Evolutionary conservation across 768 basidiomycete species (phyloP).

Genomic region (Suillus plorans): DNA sequence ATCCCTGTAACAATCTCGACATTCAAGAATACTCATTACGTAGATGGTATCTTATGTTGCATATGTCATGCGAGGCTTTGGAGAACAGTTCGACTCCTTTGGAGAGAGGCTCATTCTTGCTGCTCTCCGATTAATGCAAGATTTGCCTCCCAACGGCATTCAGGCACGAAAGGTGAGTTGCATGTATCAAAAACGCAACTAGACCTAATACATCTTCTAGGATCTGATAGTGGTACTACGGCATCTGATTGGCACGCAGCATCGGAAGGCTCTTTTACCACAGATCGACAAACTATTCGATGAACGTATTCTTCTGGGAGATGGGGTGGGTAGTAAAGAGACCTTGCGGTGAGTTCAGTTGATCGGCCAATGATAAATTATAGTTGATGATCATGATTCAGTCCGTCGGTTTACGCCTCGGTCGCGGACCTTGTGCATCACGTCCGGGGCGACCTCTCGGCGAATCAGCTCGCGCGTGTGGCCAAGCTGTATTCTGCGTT

Average conservation of each 20-base stretch:
- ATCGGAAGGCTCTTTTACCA: constrained; percentile 74
- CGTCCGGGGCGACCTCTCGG: constrained; percentile 76
- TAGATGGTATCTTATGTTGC: constrained; percentile 92
- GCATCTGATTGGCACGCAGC: constrained; percentile 79
- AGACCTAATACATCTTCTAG: constrained; percentile 36
- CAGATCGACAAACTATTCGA: constrained; percentile 90
- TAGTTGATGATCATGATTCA: constrained; percentile 28
- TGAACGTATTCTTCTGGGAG: constrained; percentile 86
- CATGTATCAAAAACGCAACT: background rate
- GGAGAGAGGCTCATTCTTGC: constrained; percentile 79
- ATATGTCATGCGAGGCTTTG: constrained; percentile 75
- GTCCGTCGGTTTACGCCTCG: constrained; percentile 80
- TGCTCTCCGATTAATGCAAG: constrained; percentile 85
- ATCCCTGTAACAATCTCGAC: background rate
- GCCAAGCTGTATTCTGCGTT: constrained; percentile 84
- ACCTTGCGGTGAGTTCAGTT: constrained; percentile 60
- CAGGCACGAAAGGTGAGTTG: constrained; percentile 70
- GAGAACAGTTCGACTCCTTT: constrained; percentile 67
- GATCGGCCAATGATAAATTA: background rate
- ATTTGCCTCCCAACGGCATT: constrained; percentile 87
- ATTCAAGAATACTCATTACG: constrained; percentile 11
- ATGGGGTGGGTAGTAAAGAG: constrained; percentile 81
- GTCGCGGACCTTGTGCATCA: constrained; percentile 95
- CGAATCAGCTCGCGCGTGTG: constrained; percentile 72
- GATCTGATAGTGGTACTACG: constrained; percentile 92